Evolutionary conservation across 2,329 filamentous ascomycete species (phyloP).

Genomic region (Cordyceps farinosa): DNA sequence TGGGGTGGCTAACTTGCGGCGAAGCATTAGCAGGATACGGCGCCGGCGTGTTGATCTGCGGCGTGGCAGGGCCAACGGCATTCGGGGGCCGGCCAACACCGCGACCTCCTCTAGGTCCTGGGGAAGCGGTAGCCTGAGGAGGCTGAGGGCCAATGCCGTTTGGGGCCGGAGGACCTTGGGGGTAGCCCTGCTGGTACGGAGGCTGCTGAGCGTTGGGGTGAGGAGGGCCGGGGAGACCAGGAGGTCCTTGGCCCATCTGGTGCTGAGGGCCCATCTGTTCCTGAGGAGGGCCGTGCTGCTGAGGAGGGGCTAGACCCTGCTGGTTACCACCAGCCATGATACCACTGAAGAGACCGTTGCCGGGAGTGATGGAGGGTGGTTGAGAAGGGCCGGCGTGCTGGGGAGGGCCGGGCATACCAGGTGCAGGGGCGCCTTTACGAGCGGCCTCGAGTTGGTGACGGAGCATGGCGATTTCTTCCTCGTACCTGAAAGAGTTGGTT

Average conservation of each 20-base stretch:
- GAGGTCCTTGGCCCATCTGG: conserved; percentile 70
- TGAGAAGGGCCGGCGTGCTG: conserved; percentile 76
- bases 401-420: conserved; percentile 62
- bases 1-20: conserved; percentile 83
- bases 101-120: conserved; percentile 77
- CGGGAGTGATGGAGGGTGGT: conserved; percentile 84
- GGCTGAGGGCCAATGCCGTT: conserved; percentile 78
- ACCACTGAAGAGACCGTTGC: conserved; percentile 88
- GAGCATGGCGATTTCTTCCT: conserved; percentile 82
- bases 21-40: conserved; percentile 82
- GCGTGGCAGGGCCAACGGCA: conserved; percentile 71
- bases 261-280: conserved; percentile 51
- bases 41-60: conserved; percentile 84
- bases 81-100: conserved; percentile 63
- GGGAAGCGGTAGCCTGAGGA: conserved; percentile 80
- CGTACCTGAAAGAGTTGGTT: conserved; percentile 62
- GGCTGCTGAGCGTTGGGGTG: conserved; percentile 63
- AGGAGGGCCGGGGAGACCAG: conserved; percentile 57
- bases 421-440: conserved; percentile 58
- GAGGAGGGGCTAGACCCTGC: conserved; percentile 77
- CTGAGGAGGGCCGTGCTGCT: conserved; percentile 64
- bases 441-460: conserved; percentile 81
- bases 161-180: conserved; percentile 50
- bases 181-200: conserved; percentile 69
- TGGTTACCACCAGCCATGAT: conserved; percentile 91